These are phyloP conservation scores for Penicillium sp. DNA, from an alignment of 2,329 filamentous ascomycete species.

Conservation along the genomic window DNA sequence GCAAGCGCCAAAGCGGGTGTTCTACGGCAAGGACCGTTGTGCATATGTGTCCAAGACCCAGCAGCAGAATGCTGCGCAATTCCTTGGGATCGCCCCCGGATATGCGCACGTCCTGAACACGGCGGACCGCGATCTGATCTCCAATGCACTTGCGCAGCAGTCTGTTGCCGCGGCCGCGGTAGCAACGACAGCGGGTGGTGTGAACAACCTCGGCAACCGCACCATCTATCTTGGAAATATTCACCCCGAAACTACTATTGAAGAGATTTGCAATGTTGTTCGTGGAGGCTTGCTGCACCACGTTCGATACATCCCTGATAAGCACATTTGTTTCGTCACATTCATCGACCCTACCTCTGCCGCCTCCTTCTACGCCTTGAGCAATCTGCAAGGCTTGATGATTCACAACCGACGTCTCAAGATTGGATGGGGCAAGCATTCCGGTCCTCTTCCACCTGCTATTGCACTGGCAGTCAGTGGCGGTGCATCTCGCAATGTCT, in stretches of 20 bases:
- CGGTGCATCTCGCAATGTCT: constrained; percentile 96
- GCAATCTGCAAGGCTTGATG: constrained; percentile 97
- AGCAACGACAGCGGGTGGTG: constrained; percentile 91
- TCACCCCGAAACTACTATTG: constrained; percentile 96
- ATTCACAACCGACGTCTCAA: constrained; percentile 97
- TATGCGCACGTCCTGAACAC: constrained; percentile 96
- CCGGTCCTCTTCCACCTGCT: constrained; percentile 88
- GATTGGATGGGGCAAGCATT: constrained; percentile 99
- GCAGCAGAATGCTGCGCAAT: constrained; percentile 98
- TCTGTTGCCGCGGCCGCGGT: constrained; percentile 96
- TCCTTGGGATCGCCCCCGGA: constrained; percentile 92
- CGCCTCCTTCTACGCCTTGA: constrained; percentile 95
- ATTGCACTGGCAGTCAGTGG: constrained; percentile 95
- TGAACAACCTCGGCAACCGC: constrained; percentile 95
- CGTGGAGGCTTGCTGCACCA: constrained; percentile 93
- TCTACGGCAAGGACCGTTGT: constrained; percentile 98
- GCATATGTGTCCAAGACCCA: constrained; percentile 99
- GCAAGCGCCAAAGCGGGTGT: constrained; percentile 92
- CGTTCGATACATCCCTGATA: constrained; percentile 98
- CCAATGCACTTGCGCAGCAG: constrained; percentile 92
- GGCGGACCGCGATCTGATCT: constrained; percentile 93
- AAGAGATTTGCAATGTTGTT: constrained; percentile 99
- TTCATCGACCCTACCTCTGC: constrained; percentile 98
- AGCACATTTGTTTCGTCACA: constrained; percentile 99
- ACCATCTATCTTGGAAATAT: constrained; percentile 99